Conservation (phyloP, 768 basidiomycete genomes). For the Naematelia encephala region DNA sequence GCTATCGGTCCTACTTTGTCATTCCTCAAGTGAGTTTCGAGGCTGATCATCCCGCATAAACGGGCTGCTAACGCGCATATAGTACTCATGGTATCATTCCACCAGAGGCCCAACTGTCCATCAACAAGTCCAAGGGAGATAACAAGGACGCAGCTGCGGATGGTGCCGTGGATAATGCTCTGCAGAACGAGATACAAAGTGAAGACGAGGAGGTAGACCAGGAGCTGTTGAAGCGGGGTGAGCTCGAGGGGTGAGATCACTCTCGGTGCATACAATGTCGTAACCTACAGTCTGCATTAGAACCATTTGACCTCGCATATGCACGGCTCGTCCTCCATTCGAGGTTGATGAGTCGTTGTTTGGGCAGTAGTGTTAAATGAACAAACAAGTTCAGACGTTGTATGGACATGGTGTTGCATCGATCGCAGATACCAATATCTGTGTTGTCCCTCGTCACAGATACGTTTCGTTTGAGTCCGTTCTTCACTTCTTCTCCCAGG, state of each 20-base stretch:
- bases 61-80: constrained; percentile 55
- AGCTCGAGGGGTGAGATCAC: constrained; percentile 54
- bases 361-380: too few relatives aligned
- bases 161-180: constrained; percentile 8
- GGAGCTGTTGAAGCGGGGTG: constrained; percentile 52
- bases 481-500: not conserved
- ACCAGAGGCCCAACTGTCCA: constrained; percentile 63
- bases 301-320: too few relatives aligned
- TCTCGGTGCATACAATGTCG: too few relatives aligned
- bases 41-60: not conserved
- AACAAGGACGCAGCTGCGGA: constrained; percentile 17
- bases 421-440: too few relatives aligned
- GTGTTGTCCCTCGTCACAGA: too few relatives aligned
- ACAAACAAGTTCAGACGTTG: too few relatives aligned
- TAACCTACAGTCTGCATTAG: not conserved
- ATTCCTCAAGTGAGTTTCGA: constrained; percentile 70
- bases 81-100: constrained; percentile 77
- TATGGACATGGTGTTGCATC: too few relatives aligned
- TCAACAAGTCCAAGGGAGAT: constrained; percentile 53
- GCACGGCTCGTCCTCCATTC: not conserved
- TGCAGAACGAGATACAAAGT: constrained; percentile 39
- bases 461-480: too few relatives aligned
- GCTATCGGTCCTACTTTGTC: constrained; percentile 55
- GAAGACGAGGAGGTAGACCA: constrained; percentile 52
- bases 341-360: too few relatives aligned